These are phyloP conservation scores for Annulohypoxylon stygium DNA, from an alignment of 495 filamentous ascomycete genomes.

Conservation along the genomic window DNA sequence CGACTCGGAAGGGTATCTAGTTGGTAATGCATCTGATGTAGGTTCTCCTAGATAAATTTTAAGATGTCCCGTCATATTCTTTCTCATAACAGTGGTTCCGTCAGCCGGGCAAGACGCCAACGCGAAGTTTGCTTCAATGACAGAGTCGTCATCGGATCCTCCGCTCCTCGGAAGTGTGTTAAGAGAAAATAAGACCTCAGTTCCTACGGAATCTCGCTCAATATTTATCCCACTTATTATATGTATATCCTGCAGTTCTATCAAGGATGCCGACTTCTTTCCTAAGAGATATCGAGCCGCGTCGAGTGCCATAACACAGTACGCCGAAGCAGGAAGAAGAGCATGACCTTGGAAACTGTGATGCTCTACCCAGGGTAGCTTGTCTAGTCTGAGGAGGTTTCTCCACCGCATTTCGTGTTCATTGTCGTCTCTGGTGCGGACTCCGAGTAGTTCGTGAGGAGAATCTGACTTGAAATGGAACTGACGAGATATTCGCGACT, in stretches of 20 bases:
- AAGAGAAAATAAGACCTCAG: conserved; percentile 63
- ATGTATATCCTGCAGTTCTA: conserved; percentile 57
- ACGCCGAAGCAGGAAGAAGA: conserved; percentile 60
- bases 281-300: conserved; percentile 51
- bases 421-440: conserved; percentile 59
- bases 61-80: conserved; percentile 54
- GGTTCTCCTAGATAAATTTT: conserved; percentile 53
- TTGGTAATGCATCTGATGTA: conserved; percentile 42
- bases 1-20: conserved; percentile 37
- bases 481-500: conserved; percentile 63
- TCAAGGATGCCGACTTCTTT: conserved; percentile 50
- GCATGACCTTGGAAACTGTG: conserved; percentile 61
- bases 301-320: conserved; percentile 60
- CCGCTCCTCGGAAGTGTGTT: conserved; percentile 25
- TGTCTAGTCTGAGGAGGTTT: conserved; percentile 61
- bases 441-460: conserved; percentile 64
- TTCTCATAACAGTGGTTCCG: conserved; percentile 53
- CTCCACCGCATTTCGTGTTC: conserved; percentile 59
- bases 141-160: conserved; percentile 1
- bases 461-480: conserved; percentile 55
- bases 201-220: conserved; percentile 58
- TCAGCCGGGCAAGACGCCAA: conserved; percentile 54
- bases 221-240: conserved; percentile 65
- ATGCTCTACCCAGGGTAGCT: conserved; percentile 56
- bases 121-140: conserved; percentile 56